Conservation (phyloP, 2,329 filamentous ascomycete species). For the Pseudogymnoascus sp. region DNA sequence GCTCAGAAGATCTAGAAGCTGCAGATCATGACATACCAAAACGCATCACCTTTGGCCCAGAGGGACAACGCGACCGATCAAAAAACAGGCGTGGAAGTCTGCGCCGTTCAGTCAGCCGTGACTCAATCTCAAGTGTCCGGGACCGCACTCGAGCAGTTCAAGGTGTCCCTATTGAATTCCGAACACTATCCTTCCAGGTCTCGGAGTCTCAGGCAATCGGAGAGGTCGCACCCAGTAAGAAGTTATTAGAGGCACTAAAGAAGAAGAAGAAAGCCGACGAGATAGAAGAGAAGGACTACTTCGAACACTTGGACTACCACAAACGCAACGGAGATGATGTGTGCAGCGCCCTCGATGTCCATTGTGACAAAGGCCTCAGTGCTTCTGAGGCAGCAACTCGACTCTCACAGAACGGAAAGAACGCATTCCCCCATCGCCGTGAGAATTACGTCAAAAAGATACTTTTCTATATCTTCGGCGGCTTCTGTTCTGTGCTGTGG, state of each 20-base stretch:
- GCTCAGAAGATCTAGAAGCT: conserved; percentile 11
- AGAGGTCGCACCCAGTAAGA: background rate
- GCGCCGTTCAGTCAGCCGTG: conserved; percentile 21
- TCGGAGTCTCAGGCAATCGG: conserved; percentile 31
- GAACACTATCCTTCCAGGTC: conserved; percentile 35
- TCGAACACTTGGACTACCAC: conserved; percentile 37
- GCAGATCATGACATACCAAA: background rate
- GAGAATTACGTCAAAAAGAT: conserved; percentile 40
- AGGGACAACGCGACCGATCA: background rate
- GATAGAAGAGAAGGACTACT: conserved; percentile 39
- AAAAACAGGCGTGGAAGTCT: background rate
- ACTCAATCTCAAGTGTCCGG: conserved; percentile 21
- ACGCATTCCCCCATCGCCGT: conserved; percentile 37
- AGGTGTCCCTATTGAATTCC: conserved; percentile 36
- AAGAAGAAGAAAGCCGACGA: conserved; percentile 25
- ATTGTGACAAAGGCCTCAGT: conserved; percentile 32
- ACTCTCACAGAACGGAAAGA: conserved; percentile 37
- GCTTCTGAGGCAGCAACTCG: conserved; percentile 31
- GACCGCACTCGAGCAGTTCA: conserved; percentile 24
- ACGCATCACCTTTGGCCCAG: conserved; percentile 10
- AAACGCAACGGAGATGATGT: conserved; percentile 32
- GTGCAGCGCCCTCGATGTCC: conserved; percentile 38
- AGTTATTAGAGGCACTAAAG: conserved; percentile 23
- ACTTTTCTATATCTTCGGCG: conserved; percentile 40
- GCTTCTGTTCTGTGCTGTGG: conserved; percentile 44